Percentiles rank a stretch among this genome's conserved stretches.
These are phyloP conservation scores for Exophiala mesophila DNA, from an alignment of 2,329 filamentous ascomycete species.

Conservation along the genomic window DNA sequence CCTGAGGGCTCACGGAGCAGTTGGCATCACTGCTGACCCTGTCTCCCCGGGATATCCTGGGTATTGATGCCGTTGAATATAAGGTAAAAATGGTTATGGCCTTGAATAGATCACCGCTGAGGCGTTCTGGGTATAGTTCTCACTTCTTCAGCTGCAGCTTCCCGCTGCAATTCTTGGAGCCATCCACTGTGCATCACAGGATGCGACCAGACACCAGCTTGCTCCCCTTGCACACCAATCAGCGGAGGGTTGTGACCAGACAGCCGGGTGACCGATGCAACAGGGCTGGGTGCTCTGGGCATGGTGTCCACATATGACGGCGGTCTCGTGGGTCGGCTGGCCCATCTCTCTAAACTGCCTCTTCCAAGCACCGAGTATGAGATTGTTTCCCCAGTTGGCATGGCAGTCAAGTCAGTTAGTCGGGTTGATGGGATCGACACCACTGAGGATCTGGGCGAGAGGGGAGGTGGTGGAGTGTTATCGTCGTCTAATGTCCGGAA, in stretches of 20 bases:
- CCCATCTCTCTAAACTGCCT: slow-evolving; percentile 9
- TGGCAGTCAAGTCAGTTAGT: slow-evolving; percentile 20
- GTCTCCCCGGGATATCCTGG: too few relatives aligned
- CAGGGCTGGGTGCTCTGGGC: slow-evolving; percentile 15
- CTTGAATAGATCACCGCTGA: too few relatives aligned
- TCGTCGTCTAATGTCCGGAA: slow-evolving; percentile 2
- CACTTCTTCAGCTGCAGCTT: too few relatives aligned
- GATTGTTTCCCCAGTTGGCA: slow-evolving; percentile 19
- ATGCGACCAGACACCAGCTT: slow-evolving; percentile 47
- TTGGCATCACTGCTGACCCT: too few relatives aligned
- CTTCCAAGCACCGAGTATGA: slow-evolving; percentile 4
- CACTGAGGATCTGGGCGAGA: slow-evolving; percentile 21
- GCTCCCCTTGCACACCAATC: slow-evolving; percentile 41
- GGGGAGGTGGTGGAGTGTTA: slow-evolving; percentile 6
- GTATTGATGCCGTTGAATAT: too few relatives aligned
- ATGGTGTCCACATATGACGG: slow-evolving; percentile 13
- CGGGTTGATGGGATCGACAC: slow-evolving; percentile 24
- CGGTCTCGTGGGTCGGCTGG: slow-evolving; percentile 12
- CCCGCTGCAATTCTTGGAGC: slow-evolving; percentile 12
- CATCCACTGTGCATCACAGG: slow-evolving; percentile 19
- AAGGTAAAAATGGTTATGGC: too few relatives aligned
- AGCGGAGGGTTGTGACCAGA: too few relatives aligned
- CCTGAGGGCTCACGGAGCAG: too few relatives aligned
- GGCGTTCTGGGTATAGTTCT: too few relatives aligned
- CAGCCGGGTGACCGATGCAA: slow-evolving; percentile 24